These are phyloP conservation scores for Yarrowia sp. DNA, from an alignment of 805 yeast genomes.

Conservation along the genomic window DNA sequence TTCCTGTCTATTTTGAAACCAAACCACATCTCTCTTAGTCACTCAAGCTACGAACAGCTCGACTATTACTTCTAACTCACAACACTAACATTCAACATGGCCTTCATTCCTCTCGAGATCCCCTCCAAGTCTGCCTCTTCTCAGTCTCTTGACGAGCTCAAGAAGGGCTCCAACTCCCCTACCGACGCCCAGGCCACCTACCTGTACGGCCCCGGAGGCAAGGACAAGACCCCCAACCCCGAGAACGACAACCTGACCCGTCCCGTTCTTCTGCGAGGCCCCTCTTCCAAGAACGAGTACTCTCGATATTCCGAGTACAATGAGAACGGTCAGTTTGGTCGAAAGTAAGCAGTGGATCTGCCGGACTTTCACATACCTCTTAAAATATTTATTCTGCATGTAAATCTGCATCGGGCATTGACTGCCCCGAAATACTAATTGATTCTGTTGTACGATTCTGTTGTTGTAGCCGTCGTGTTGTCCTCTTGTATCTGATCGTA, in stretches of 20 bases:
- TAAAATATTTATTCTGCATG: slow-evolving; percentile 36
- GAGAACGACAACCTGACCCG: slow-evolving; percentile 32
- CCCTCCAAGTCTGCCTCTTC: slow-evolving; percentile 39
- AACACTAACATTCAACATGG: slow-evolving; percentile 17
- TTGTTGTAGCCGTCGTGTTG: not conserved
- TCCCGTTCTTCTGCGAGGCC: slow-evolving; percentile 38
- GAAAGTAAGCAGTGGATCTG: slow-evolving; percentile 11
- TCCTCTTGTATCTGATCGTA: not conserved
- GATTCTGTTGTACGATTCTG: not conserved
- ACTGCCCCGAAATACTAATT: slow-evolving; percentile 10
- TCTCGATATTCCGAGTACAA: slow-evolving; percentile 33
- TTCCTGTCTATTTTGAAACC: not conserved
- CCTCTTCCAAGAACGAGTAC: slow-evolving; percentile 38
- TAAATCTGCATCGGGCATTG: not conserved
- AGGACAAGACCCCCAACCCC: slow-evolving; percentile 39
- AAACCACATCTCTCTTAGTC: slow-evolving; percentile 2
- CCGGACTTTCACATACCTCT: slow-evolving; percentile 1
- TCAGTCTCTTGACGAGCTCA: slow-evolving; percentile 37
- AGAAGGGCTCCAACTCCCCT: slow-evolving; percentile 23
- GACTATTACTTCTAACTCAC: not conserved
- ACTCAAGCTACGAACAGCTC: slow-evolving; percentile 31
- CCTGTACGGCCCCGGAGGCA: slow-evolving; percentile 38
- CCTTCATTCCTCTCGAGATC: slow-evolving; percentile 36
- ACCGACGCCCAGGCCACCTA: slow-evolving; percentile 33
- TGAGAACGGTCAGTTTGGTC: slow-evolving; percentile 30